These are phyloP conservation scores for Penicillium manginii DNA, from an alignment of 495 filamentous ascomycete genomes.

Conservation along the genomic window DNA sequence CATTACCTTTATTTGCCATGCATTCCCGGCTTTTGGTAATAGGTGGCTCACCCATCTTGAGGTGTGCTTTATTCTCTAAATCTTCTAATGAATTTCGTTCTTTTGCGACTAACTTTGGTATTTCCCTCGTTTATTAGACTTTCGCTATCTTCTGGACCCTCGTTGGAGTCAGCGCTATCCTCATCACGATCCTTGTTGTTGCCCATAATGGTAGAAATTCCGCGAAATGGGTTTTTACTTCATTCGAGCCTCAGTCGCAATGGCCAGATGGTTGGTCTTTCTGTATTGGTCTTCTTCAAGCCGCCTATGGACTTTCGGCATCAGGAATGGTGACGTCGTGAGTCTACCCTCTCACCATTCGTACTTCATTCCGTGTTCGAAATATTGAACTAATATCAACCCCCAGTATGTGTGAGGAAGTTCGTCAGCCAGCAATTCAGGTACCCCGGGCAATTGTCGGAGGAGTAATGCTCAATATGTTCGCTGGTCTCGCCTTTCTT, in stretches of 20 bases:
- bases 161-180: constrained; percentile 54
- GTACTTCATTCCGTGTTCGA: neutral
- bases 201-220: constrained; percentile 44
- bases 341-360: neutral
- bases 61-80: constrained; percentile 39
- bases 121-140: constrained; percentile 44
- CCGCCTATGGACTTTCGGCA: constrained; percentile 56
- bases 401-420: constrained; percentile 59
- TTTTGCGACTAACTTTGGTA: neutral
- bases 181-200: constrained; percentile 56
- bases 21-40: constrained; percentile 30
- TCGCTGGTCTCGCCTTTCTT: constrained; percentile 65
- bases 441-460: constrained; percentile 67
- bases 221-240: constrained; percentile 56
- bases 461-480: constrained; percentile 60
- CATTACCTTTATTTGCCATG: constrained; percentile 50
- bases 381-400: constrained; percentile 19
- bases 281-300: constrained; percentile 58
- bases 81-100: no score
- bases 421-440: constrained; percentile 59
- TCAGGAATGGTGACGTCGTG: constrained; percentile 44
- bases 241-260: constrained; percentile 54
- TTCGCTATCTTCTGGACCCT: constrained; percentile 64
- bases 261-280: constrained; percentile 61
- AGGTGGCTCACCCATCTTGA: constrained; percentile 39